Conservation (phyloP, 1,139 yeast species). For the Saccharomyces uvarum region DNA sequence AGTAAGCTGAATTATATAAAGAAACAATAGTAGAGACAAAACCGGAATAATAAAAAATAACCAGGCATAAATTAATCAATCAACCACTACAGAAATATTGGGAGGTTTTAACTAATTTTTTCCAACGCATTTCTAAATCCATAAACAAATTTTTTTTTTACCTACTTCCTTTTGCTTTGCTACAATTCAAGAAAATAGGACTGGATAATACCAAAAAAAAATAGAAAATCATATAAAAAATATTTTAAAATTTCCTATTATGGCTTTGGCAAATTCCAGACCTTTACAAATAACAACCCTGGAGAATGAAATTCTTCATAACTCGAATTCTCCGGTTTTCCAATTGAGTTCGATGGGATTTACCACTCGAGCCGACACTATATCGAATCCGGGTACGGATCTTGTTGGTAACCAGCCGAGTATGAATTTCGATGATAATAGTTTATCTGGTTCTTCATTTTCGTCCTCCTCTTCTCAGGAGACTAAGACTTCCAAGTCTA, state of each 20-base stretch:
- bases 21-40: not conserved
- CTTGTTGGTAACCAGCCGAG: not conserved
- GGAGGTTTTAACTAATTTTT: not conserved
- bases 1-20: not conserved
- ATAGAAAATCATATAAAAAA: not conserved
- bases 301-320: conserved; percentile 28
- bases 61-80: not conserved
- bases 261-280: conserved; percentile 33
- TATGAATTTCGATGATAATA: not conserved
- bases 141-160: not conserved
- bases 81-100: not conserved
- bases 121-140: not conserved
- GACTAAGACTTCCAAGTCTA: not conserved
- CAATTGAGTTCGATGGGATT: conserved; percentile 25
- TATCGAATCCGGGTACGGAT: not conserved
- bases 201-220: not conserved
- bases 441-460: not conserved
- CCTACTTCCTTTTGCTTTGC: conserved; percentile 2
- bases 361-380: conserved; percentile 2
- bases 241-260: conserved; percentile 5
- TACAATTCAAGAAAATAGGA: conserved; percentile 1
- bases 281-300: conserved; percentile 28
- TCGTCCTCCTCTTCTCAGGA: not conserved
- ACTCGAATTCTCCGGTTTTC: conserved; percentile 29
- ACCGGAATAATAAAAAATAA: not conserved